Percentiles rank a stretch among this genome's conserved stretches.
phyloP scores from a whole-genome alignment of 306 rosid genomes.

The Cyamopsis tetragonoloba region DNA sequence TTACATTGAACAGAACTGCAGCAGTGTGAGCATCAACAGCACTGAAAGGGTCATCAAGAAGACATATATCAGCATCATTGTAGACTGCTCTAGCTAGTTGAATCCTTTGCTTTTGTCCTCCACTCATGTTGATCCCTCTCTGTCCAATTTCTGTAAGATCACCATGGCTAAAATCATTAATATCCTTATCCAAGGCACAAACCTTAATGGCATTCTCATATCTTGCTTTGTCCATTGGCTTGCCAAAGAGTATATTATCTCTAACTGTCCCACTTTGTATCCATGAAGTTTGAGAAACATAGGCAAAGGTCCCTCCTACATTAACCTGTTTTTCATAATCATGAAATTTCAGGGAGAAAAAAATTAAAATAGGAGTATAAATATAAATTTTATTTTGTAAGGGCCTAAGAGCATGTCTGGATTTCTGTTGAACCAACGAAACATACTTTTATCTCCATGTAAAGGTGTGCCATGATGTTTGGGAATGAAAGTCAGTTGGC shows the following conservation, averaged over 20 bases:
- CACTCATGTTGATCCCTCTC: slow-evolving; percentile 69
- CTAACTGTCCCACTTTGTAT: slow-evolving; percentile 69
- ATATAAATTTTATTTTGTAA: too few species aligned
- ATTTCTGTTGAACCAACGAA: too few species aligned
- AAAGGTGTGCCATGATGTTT: too few species aligned
- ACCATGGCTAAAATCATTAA: slow-evolving; percentile 45
- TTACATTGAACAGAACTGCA: slow-evolving; percentile 48
- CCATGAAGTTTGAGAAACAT: slow-evolving; percentile 65
- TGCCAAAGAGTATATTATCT: slow-evolving; percentile 55
- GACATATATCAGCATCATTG: slow-evolving; percentile 56
- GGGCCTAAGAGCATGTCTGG: too few species aligned
- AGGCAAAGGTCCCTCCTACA: slow-evolving; percentile 47
- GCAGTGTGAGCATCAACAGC: slow-evolving; percentile 66
- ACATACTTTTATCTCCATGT: too few species aligned
- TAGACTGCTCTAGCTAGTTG: slow-evolving; percentile 63
- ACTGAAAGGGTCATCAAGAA: slow-evolving; percentile 61
- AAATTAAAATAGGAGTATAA: too few species aligned
- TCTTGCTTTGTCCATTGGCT: slow-evolving; percentile 39
- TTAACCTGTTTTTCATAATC: slow-evolving; percentile 37
- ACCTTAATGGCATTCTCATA: slow-evolving; percentile 44
- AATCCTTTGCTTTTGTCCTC: slow-evolving; percentile 68
- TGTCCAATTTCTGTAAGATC: slow-evolving; percentile 71
- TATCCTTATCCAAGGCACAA: slow-evolving; percentile 59
- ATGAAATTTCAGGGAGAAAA: not conserved
- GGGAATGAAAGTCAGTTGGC: too few species aligned